Percentiles rank a stretch among this genome's conserved stretches.
These are phyloP conservation scores for Leishmania lainsoni DNA, from an alignment of 208 protist species.

Conservation along the genomic window DNA sequence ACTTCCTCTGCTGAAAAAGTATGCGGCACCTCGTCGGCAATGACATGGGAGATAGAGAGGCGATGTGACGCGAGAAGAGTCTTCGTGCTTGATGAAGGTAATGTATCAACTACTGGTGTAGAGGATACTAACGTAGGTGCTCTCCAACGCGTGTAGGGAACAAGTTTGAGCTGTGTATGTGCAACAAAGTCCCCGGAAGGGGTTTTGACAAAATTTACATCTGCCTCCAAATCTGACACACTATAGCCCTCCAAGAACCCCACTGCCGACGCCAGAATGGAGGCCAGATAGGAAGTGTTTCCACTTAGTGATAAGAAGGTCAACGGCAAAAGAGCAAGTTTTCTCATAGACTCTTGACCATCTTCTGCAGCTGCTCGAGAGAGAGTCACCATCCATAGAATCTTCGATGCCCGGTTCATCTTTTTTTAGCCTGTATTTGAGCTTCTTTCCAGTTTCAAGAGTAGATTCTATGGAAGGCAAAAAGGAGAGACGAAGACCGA, in stretches of 20 bases:
- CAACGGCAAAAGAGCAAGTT: constrained; percentile 46
- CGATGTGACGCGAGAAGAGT: not conserved
- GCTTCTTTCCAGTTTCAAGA: not conserved
- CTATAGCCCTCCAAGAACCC: constrained; percentile 58
- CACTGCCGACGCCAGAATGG: constrained; percentile 49
- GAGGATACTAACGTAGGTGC: not conserved
- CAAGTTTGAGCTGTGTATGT: constrained; percentile 41
- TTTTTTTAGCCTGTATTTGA: not conserved
- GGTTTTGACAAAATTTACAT: constrained; percentile 19
- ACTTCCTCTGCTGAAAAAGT: not conserved
- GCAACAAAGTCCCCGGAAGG: constrained; percentile 17
- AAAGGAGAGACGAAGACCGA: not conserved
- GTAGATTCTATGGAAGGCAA: not conserved
- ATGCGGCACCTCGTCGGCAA: not conserved
- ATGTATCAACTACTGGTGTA: not conserved
- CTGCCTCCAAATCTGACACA: constrained; percentile 39
- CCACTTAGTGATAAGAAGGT: constrained; percentile 38
- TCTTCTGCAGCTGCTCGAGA: constrained; percentile 13
- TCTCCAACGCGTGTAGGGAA: constrained; percentile 26
- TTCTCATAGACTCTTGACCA: constrained; percentile 36
- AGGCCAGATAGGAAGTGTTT: constrained; percentile 20
- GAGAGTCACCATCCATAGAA: not conserved
- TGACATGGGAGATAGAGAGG: constrained; percentile 16
- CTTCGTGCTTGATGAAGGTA: not conserved
- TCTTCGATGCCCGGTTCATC: constrained; percentile 12